A percentile compares a stretch with the other conserved stretches of the same genome.
These are phyloP conservation scores for Aspergillus neotritici DNA, from an alignment of 2,329 filamentous ascomycete genomes.

Conservation along the genomic window DNA sequence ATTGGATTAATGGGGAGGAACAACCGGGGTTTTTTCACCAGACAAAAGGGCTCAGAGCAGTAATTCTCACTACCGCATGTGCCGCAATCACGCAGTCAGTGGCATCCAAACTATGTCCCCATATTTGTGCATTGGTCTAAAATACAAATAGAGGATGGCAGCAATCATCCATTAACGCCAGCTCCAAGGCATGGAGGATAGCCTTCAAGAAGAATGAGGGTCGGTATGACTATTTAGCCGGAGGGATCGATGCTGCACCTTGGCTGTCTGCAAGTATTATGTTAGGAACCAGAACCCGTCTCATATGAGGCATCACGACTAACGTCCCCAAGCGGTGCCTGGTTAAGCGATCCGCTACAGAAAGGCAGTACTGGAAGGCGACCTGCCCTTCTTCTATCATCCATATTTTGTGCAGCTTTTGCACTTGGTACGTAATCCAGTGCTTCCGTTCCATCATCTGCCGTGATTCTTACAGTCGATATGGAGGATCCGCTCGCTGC, in stretches of 20 bases:
- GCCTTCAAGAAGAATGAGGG: not conserved
- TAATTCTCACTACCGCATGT: conserved; percentile 19
- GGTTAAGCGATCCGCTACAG: conserved; percentile 20
- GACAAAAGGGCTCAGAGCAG: conserved; percentile 15
- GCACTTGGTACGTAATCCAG: conserved; percentile 7
- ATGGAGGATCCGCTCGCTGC: conserved; percentile 15
- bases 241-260: conserved; percentile 13
- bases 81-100: conserved; percentile 22
- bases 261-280: conserved; percentile 16
- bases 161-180: conserved; percentile 20
- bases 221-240: not conserved
- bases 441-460: not conserved
- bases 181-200: conserved; percentile 4
- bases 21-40: conserved; percentile 6
- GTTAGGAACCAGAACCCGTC: conserved; percentile 5
- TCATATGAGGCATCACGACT: not conserved
- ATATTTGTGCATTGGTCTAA: not conserved
- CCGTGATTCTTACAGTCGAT: not conserved
- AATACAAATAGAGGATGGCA: conserved; percentile 16
- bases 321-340: conserved; percentile 10
- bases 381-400: conserved; percentile 36
- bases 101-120: not conserved
- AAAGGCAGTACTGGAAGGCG: conserved; percentile 21
- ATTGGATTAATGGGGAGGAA: not conserved
- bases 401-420: conserved; percentile 23